Conservation (phyloP, 2,329 filamentous ascomycete species). For the Aspergillus sp. region DNA sequence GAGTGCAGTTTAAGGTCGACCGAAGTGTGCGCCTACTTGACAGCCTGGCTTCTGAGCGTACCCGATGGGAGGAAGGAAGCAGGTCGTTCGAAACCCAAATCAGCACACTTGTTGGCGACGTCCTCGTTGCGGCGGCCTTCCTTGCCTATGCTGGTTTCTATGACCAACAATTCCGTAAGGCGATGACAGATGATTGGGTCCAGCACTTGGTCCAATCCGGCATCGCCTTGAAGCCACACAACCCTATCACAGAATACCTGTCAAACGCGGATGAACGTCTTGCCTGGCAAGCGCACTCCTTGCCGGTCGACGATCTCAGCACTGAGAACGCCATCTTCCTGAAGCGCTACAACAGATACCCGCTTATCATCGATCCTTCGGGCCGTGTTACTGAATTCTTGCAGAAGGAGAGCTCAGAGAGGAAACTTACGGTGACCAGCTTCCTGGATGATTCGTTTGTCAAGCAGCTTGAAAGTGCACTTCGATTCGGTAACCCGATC, state of each 20-base stretch:
- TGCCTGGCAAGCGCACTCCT: constrained; percentile 87
- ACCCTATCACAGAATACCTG: constrained; percentile 92
- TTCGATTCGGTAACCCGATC: constrained; percentile 97
- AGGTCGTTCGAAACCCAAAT: constrained; percentile 98
- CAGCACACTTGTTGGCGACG: constrained; percentile 91
- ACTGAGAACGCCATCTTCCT: constrained; percentile 98
- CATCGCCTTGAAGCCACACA: constrained; percentile 87
- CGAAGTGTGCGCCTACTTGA: constrained; percentile 91
- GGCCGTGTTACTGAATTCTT: constrained; percentile 93
- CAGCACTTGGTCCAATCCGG: constrained; percentile 92
- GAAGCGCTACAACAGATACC: constrained; percentile 97
- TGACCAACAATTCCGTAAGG: constrained; percentile 96
- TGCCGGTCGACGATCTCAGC: constrained; percentile 95
- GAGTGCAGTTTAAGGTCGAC: constrained; percentile 97
- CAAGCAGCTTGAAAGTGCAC: constrained; percentile 93
- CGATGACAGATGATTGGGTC: constrained; percentile 97
- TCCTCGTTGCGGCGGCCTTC: constrained; percentile 94
- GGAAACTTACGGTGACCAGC: constrained; percentile 92
- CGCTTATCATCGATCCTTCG: constrained; percentile 96
- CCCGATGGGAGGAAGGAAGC: constrained; percentile 94
- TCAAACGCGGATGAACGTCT: constrained; percentile 95
- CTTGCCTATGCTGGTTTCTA: constrained; percentile 95
- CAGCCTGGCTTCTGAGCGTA: constrained; percentile 89
- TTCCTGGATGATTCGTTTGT: constrained; percentile 98
- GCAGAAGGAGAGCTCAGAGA: constrained; percentile 89